Percentiles rank a stretch among this genome's conserved stretches.
phyloP scores from a whole-genome alignment of 192 early-diverging fungal species.

The Chytriomyces sp. region DNA sequence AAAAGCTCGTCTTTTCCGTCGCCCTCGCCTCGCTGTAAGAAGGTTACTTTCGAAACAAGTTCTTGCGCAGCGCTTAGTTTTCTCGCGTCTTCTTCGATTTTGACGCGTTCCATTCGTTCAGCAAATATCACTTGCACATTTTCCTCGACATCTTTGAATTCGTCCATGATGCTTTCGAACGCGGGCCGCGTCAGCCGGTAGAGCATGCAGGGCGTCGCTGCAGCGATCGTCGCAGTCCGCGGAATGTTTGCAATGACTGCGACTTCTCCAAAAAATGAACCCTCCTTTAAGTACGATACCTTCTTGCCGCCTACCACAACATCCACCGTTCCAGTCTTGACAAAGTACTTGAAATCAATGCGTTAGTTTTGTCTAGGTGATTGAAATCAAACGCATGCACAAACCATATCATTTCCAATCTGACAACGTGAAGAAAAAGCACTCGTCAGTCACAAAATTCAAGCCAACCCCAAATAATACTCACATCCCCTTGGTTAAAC shows the following conservation, averaged over 20 bases:
- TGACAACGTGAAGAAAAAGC: neutral
- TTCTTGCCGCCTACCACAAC: constrained; percentile 32
- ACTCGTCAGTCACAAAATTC: too few species aligned
- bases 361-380: too few species aligned
- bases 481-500: constrained; percentile 31
- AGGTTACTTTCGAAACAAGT: constrained; percentile 48
- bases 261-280: constrained; percentile 26
- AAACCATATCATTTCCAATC: constrained; percentile 15
- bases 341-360: neutral
- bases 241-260: constrained; percentile 22
- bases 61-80: neutral
- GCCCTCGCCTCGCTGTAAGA: constrained; percentile 42
- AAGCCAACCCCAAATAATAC: neutral
- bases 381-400: too few species aligned
- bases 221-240: constrained; percentile 22
- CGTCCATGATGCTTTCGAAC: constrained; percentile 8
- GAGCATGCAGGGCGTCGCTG: constrained; percentile 4
- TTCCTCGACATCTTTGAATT: constrained; percentile 20
- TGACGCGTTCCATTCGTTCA: constrained; percentile 46
- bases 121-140: constrained; percentile 40
- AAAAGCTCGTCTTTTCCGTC: constrained; percentile 51
- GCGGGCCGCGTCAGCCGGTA: constrained; percentile 8
- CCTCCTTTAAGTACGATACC: constrained; percentile 22
- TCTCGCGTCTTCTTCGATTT: constrained; percentile 40
- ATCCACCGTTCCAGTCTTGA: constrained; percentile 29